phyloP scores from a whole-genome alignment of 305 asterid genomes.

The Salvia sclarea region DNA sequence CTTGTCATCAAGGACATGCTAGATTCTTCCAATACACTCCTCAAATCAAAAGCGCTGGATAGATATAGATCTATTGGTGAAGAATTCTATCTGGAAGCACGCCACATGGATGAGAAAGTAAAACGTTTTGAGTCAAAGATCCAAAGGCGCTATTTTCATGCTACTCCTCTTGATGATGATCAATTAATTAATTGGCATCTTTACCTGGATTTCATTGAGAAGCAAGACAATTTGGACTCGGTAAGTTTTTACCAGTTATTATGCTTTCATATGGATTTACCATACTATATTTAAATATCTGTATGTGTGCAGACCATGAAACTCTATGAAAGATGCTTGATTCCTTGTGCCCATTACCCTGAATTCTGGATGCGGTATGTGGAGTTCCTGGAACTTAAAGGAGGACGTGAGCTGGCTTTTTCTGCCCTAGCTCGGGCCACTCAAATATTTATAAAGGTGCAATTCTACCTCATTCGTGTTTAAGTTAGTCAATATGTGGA shows the following conservation, averaged over 20 bases:
- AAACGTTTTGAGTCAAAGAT: slow-evolving; percentile 63
- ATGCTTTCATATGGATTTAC: slow-evolving; percentile 11
- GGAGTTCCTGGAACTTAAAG: slow-evolving; percentile 71
- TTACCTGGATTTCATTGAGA: slow-evolving; percentile 79
- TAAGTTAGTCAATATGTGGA: slow-evolving; percentile 9
- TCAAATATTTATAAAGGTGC: slow-evolving; percentile 71
- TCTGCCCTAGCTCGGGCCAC: slow-evolving; percentile 80
- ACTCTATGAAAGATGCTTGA: slow-evolving; percentile 89
- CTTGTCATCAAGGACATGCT: slow-evolving; percentile 65
- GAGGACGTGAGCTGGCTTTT: slow-evolving; percentile 75
- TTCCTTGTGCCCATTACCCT: slow-evolving; percentile 83
- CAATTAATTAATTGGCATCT: slow-evolving; percentile 80
- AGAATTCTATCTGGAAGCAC: slow-evolving; percentile 60
- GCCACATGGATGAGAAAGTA: slow-evolving; percentile 61
- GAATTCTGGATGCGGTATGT: slow-evolving; percentile 95
- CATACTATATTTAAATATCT: slow-evolving; percentile 4
- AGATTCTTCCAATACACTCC: slow-evolving; percentile 50
- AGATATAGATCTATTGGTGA: slow-evolving; percentile 70
- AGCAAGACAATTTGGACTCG: slow-evolving; percentile 71
- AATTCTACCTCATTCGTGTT: slow-evolving; percentile 6
- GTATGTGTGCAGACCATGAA: slow-evolving; percentile 59
- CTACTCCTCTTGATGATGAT: slow-evolving; percentile 64
- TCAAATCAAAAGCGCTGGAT: slow-evolving; percentile 64
- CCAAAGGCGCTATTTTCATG: slow-evolving; percentile 60
- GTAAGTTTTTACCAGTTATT: slow-evolving; percentile 41